These are phyloP conservation scores for Fraxinus nigra DNA, from an alignment of 305 asterid genomes.

Conservation along the genomic window DNA sequence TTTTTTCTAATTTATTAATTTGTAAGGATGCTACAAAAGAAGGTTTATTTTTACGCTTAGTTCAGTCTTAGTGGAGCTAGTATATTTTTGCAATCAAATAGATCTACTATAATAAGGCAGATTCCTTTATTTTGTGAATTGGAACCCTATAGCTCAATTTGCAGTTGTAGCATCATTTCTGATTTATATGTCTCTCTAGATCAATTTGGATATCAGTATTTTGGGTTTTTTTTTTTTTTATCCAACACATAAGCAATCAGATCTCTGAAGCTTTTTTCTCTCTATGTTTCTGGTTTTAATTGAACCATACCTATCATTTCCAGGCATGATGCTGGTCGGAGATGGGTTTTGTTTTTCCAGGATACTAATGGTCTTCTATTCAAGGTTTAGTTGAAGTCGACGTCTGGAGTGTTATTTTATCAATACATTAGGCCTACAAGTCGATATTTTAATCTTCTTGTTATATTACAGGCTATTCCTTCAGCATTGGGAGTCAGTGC, in stretches of 20 bases:
- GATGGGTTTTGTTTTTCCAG: conserved; percentile 96
- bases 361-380: conserved; percentile 97
- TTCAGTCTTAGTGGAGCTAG: not conserved
- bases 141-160: not conserved
- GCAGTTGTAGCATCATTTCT: not conserved
- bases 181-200: not conserved
- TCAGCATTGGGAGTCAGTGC: conserved; percentile 91
- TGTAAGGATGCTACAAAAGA: not conserved
- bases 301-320: conserved; percentile 21
- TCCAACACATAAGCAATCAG: not conserved
- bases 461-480: conserved; percentile 72
- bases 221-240: not conserved
- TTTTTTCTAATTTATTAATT: not conserved
- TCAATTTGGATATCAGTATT: not conserved
- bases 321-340: conserved; percentile 85
- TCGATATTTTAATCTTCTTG: conserved; percentile 11
- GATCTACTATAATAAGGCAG: not conserved
- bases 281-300: conserved; percentile 3
- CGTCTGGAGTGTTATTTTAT: conserved; percentile 15
- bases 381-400: conserved; percentile 53
- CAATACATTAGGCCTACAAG: not conserved
- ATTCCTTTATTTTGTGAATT: not conserved
- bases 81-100: not conserved
- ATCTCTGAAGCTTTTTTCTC: conserved; percentile 14
- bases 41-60: not conserved